These are phyloP conservation scores for Polyporus tsugae DNA, from an alignment of 1,284 basidiomycete species.

Conservation along the genomic window DNA sequence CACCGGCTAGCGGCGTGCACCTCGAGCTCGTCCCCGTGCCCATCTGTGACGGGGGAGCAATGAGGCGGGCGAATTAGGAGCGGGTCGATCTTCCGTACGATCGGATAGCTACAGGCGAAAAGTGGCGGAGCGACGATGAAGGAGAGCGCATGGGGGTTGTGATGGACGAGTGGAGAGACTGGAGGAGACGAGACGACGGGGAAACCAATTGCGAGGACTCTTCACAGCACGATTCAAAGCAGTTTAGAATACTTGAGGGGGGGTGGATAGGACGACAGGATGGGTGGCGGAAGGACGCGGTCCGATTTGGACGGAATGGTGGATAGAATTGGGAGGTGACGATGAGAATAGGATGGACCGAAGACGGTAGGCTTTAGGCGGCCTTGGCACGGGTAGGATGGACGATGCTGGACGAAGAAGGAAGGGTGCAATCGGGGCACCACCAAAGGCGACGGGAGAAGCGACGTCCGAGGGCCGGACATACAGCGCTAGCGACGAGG, in stretches of 20 bases:
- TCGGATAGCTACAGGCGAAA: background rate
- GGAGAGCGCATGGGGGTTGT: background rate
- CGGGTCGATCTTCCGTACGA: background rate
- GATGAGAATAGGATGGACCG: background rate
- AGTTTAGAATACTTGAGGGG: background rate
- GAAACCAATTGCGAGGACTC: slow-evolving; percentile 10
- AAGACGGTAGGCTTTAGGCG: background rate
- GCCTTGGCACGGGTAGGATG: slow-evolving; percentile 1
- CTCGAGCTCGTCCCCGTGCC: slow-evolving; percentile 6
- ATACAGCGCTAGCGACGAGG: background rate
- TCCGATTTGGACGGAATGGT: background rate
- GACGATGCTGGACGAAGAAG: background rate
- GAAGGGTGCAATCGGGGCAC: background rate
- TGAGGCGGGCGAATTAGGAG: background rate
- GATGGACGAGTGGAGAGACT: background rate
- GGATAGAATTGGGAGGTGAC: background rate
- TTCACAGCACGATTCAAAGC: slow-evolving; percentile 17
- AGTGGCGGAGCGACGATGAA: background rate
- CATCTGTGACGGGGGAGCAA: background rate
- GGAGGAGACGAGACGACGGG: background rate
- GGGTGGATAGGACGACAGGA: background rate
- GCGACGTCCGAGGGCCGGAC: too few relatives aligned
- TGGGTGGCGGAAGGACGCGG: background rate
- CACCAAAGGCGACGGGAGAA: background rate
- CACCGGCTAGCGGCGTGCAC: background rate